Conservation (phyloP, 257 asterid genomes). For the Perilla frutescens region DNA sequence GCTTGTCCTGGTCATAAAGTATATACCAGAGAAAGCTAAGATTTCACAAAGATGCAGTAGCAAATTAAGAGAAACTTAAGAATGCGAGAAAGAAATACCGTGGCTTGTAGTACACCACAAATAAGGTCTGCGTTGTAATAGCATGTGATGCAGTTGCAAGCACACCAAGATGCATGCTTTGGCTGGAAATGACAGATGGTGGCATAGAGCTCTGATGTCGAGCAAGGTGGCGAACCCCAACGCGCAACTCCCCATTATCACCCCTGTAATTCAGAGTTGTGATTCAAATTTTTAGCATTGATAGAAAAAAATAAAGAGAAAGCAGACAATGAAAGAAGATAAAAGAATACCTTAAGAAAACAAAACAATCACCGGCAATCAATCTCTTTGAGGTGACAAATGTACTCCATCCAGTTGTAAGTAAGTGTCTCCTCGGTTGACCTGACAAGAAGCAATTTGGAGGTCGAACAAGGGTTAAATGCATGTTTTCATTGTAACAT, state of each 20-base stretch:
- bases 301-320: background rate
- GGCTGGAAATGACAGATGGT: conserved; percentile 83
- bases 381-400: conserved; percentile 83
- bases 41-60: background rate
- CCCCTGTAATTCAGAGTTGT: conserved; percentile 48
- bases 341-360: conserved; percentile 70
- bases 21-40: conserved; percentile 2
- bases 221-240: conserved; percentile 77
- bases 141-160: conserved; percentile 91
- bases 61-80: background rate
- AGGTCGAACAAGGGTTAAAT: background rate
- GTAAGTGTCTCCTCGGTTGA: conserved; percentile 83
- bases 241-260: conserved; percentile 68
- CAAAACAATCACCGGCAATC: conserved; percentile 63
- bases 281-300: conserved; percentile 4
- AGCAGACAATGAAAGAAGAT: background rate
- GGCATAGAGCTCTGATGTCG: conserved; percentile 72
- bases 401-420: conserved; percentile 89
- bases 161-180: conserved; percentile 92
- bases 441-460: conserved; percentile 46
- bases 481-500: background rate
- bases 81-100: conserved; percentile 46
- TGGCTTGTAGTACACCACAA: conserved; percentile 80
- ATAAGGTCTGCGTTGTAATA: conserved; percentile 62
- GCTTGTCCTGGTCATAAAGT: conserved; percentile 59